Conservation (phyloP, 768 basidiomycete species). For the Russula sp. region DNA sequence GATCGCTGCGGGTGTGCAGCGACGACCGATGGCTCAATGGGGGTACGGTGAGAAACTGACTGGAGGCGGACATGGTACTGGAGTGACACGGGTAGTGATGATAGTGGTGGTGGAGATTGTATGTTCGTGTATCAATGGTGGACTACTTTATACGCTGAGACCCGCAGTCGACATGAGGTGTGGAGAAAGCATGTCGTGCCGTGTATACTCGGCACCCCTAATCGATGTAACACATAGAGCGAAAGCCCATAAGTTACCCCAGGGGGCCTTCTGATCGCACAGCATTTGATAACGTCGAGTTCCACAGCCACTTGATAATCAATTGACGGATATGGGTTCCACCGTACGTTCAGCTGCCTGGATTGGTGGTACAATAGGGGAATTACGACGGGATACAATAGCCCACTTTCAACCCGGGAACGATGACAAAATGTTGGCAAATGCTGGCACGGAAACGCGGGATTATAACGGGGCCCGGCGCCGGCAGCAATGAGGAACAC, state of each 20-base stretch:
- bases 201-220: background rate
- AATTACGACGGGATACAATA: background rate
- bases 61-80: conserved; percentile 13
- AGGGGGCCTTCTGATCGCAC: conserved; percentile 6
- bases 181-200: conserved; percentile 14
- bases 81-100: background rate
- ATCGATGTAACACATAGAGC: background rate
- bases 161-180: conserved; percentile 10
- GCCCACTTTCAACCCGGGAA: background rate
- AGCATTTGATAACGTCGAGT: conserved; percentile 15
- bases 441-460: background rate
- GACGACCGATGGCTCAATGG: conserved; percentile 3
- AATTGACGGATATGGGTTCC: background rate
- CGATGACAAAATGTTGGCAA: no score
- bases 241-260: background rate
- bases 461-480: background rate
- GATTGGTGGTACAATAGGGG: background rate
- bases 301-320: background rate
- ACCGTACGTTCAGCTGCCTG: no score
- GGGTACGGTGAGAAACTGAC: conserved; percentile 16
- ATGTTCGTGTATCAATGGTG: background rate
- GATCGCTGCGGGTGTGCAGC: conserved; percentile 8
- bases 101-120: background rate
- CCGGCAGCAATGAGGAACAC: background rate
- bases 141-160: conserved; percentile 13